Percentiles rank a stretch among this genome's conserved stretches.
phyloP scores from a whole-genome alignment of 1,284 basidiomycete genomes.

The Hypsizygus ulmarius region DNA sequence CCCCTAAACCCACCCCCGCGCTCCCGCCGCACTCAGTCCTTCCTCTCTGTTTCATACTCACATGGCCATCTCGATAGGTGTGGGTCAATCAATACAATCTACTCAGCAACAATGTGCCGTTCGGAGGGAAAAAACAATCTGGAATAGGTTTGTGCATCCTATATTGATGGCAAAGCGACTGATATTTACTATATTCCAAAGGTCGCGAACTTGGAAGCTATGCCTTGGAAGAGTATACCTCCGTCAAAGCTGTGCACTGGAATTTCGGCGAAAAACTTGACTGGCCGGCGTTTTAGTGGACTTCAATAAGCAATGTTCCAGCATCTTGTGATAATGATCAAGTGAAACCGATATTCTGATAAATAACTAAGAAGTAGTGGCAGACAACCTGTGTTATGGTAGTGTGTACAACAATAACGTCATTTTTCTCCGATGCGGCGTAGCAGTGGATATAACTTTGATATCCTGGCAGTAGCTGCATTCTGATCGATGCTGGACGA shows the following conservation, averaged over 20 bases:
- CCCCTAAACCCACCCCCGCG: not conserved
- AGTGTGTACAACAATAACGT: too few species aligned
- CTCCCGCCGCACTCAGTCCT: constrained; percentile 5
- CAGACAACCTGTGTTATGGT: too few species aligned
- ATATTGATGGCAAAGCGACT: not conserved
- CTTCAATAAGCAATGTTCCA: too few species aligned
- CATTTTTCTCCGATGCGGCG: too few species aligned
- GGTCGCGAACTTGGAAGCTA: constrained; percentile 88
- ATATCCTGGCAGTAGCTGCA: too few species aligned
- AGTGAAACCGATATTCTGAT: too few species aligned
- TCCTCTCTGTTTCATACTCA: constrained; percentile 7
- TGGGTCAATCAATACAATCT: constrained; percentile 91
- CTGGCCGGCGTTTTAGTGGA: too few species aligned
- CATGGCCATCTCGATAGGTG: constrained; percentile 43
- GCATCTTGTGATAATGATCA: too few species aligned
- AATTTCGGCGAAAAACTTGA: constrained; percentile 79
- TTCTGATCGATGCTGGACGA: too few species aligned
- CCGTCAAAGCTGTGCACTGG: constrained; percentile 86
- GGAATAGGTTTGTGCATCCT: constrained; percentile 42
- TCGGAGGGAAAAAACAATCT: constrained; percentile 86
- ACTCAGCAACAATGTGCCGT: constrained; percentile 82
- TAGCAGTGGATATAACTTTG: too few species aligned
- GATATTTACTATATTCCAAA: constrained; percentile 26
- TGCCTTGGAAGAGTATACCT: constrained; percentile 78
- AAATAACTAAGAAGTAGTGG: too few species aligned